Evolutionary conservation across 78 protist species (phyloP).

Genomic region (Chrysochromulina tobinii): DNA sequence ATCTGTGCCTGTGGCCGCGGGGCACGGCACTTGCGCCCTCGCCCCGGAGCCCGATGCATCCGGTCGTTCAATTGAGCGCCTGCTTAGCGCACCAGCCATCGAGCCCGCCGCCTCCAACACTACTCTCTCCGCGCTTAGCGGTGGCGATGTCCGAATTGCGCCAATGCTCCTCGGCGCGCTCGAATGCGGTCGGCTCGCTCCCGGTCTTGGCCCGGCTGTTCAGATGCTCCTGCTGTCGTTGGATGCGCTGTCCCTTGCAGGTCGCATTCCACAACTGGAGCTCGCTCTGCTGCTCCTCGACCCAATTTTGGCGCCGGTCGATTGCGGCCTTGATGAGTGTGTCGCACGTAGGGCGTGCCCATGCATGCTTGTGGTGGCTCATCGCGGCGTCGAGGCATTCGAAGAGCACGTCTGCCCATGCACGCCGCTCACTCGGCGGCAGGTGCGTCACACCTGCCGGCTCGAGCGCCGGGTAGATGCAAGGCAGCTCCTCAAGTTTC

Average conservation of each 20-base stretch:
- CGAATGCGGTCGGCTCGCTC: background rate
- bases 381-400: constrained; percentile 10
- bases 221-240: background rate
- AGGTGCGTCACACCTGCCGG: background rate
- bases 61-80: too few relatives aligned
- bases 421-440: background rate
- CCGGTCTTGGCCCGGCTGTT: background rate
- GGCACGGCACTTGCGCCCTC: too few relatives aligned
- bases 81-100: too few relatives aligned
- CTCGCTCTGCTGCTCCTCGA: background rate
- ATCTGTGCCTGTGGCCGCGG: too few relatives aligned
- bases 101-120: too few relatives aligned
- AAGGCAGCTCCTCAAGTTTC: background rate
- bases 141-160: background rate
- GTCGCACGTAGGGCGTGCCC: background rate
- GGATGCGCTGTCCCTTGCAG: constrained; percentile 10
- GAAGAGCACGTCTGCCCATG: background rate
- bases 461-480: background rate
- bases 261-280: background rate
- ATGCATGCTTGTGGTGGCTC: background rate
- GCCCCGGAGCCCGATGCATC: too few relatives aligned
- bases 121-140: too few relatives aligned
- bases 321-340: background rate
- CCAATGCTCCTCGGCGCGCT: background rate
- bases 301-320: background rate